Evolutionary conservation across 106 monocot genomes (phyloP).

Genomic region (Dioscorea zingiberensis): DNA sequence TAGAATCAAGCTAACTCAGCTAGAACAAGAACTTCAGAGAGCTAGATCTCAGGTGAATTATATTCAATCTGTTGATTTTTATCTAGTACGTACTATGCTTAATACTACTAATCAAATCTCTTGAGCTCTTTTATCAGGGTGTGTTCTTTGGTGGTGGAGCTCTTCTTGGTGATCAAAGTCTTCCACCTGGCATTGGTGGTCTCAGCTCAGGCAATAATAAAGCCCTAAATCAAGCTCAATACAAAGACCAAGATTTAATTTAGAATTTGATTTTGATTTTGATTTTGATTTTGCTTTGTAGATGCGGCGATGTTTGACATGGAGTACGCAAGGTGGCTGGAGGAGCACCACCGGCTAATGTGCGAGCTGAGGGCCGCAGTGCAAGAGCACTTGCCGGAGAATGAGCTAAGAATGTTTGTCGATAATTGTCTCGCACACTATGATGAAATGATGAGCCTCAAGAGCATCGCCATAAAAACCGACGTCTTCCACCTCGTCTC

Average conservation of each 20-base stretch:
- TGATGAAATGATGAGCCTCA: conserved; percentile 42
- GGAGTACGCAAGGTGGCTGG: conserved; percentile 65
- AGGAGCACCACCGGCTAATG: conserved; percentile 47
- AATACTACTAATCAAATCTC: not conserved
- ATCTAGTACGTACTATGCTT: too few relatives aligned
- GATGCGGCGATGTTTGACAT: conserved; percentile 69
- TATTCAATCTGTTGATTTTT: too few relatives aligned
- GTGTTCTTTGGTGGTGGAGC: conserved; percentile 39
- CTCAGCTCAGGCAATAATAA: conserved; percentile 49
- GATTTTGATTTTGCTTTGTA: conserved; percentile 1
- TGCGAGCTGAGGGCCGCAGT: conserved; percentile 50
- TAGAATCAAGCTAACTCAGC: conserved; percentile 62
- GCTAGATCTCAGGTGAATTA: conserved; percentile 61
- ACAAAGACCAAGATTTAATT: not conserved
- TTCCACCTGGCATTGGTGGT: conserved; percentile 24
- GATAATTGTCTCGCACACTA: conserved; percentile 39
- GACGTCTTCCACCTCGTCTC: conserved; percentile 81
- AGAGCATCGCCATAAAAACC: conserved; percentile 21
- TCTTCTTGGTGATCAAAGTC: conserved; percentile 44
- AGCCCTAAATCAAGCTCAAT: not conserved
- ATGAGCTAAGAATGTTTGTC: conserved; percentile 51
- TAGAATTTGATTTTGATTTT: not conserved
- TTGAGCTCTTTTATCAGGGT: conserved; percentile 25
- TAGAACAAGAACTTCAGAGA: conserved; percentile 75
- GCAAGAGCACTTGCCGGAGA: conserved; percentile 49